Conservation (phyloP, 345 rosid species). For the Nephelium lappaceum region DNA sequence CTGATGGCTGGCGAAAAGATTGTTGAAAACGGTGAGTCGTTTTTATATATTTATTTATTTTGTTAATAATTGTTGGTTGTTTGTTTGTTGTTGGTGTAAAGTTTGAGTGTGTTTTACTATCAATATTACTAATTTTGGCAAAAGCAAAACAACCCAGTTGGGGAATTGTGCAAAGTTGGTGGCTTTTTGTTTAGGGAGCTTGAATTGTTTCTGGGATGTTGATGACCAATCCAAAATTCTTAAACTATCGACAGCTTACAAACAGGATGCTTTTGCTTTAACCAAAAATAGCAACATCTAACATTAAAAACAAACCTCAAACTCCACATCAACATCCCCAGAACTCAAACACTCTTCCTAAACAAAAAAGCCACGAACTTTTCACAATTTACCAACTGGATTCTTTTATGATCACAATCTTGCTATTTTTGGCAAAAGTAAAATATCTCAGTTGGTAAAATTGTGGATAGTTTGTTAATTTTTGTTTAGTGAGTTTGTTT, state of each 20-base stretch:
- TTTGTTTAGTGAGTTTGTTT: neutral
- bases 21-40: conserved; percentile 29
- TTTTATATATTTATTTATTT: neutral
- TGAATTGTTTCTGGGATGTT: neutral
- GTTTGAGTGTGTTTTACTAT: neutral
- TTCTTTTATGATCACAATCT: too few species aligned
- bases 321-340: too few species aligned
- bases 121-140: neutral
- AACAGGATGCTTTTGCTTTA: too few species aligned
- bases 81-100: neutral
- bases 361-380: too few species aligned
- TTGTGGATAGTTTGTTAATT: neutral
- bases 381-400: too few species aligned
- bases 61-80: neutral
- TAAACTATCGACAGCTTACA: too few species aligned
- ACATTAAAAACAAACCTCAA: too few species aligned
- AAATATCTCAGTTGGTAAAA: neutral
- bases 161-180: neutral
- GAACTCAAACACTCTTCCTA: too few species aligned
- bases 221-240: too few species aligned
- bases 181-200: neutral
- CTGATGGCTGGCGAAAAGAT: conserved; percentile 36
- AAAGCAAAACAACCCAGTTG: neutral
- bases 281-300: too few species aligned
- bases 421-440: neutral